Percentiles rank a stretch among this genome's conserved stretches.
These are phyloP conservation scores for Podospora conica DNA, from an alignment of 495 filamentous ascomycete genomes.

Conservation along the genomic window DNA sequence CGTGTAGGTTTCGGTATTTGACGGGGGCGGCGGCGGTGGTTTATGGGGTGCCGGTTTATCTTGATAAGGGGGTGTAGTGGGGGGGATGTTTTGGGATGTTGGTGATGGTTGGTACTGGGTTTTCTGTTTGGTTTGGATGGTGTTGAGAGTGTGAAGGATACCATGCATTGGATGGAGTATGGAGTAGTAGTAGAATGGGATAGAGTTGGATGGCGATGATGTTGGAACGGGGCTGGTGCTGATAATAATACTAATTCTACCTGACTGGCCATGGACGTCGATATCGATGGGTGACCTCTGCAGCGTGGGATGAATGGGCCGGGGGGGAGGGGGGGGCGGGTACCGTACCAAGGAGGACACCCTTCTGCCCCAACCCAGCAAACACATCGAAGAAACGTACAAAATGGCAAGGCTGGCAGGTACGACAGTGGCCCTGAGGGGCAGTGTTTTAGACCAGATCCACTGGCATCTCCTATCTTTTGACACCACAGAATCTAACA, in stretches of 20 bases:
- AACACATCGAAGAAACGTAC: too few species aligned
- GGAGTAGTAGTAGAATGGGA: background rate
- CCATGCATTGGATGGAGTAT: background rate
- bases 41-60: slow-evolving; percentile 89
- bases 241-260: background rate
- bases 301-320: too few species aligned
- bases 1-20: slow-evolving; percentile 80
- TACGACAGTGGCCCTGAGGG: too few species aligned
- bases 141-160: background rate
- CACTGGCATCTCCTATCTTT: too few species aligned
- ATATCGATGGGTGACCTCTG: too few species aligned
- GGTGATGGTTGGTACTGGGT: background rate
- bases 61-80: slow-evolving; percentile 29
- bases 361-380: too few species aligned
- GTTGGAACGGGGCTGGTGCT: background rate
- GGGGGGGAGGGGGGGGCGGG: too few species aligned
- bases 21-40: slow-evolving; percentile 90
- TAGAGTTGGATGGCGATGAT: background rate
- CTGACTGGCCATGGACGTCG: too few species aligned
- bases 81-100: background rate
- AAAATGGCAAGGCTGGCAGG: too few species aligned
- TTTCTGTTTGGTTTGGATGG: background rate
- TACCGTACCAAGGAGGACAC: background rate
- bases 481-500: too few species aligned
- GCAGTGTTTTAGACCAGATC: too few species aligned